These are phyloP conservation scores for Austroboletus eburneus DNA, from an alignment of 768 basidiomycete genomes.

Conservation along the genomic window DNA sequence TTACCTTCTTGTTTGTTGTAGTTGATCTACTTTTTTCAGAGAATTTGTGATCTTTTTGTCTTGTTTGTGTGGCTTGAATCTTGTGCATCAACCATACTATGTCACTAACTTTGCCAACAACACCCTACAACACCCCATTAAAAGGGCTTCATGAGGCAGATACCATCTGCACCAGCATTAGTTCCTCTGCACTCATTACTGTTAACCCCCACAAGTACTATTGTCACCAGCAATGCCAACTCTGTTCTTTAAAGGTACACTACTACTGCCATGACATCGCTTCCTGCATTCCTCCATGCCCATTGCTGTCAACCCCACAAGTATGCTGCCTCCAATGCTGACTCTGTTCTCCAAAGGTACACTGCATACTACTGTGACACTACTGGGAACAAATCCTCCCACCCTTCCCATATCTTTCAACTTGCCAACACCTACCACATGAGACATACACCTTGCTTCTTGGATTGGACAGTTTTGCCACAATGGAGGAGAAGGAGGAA, in stretches of 20 bases:
- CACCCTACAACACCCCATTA: no score
- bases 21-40: no score
- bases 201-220: no score
- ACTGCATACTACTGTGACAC: conserved; percentile 82
- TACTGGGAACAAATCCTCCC: conserved; percentile 51
- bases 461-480: conserved; percentile 33
- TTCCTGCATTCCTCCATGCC: conserved; percentile 59
- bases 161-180: conserved; percentile 71
- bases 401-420: conserved; percentile 89
- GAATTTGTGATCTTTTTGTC: no score
- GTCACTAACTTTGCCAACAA: no score
- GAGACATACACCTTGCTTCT: conserved; percentile 66
- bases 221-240: conserved; percentile 77
- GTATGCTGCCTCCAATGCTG: conserved; percentile 77
- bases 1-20: no score
- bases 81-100: no score
- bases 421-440: conserved; percentile 93
- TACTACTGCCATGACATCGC: conserved; percentile 77
- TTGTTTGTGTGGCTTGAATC: no score
- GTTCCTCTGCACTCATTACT: conserved; percentile 66
- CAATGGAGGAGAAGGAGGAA: conserved; percentile 33
- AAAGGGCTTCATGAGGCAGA: conserved; percentile 87
- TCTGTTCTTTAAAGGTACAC: conserved; percentile 82
- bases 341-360: conserved; percentile 81
- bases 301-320: conserved; percentile 93